Evolutionary conservation across 129 eudicot species (phyloP), one percentile per base, ranked within the genome.

Genomic region (Helianthus annuus): DNA sequence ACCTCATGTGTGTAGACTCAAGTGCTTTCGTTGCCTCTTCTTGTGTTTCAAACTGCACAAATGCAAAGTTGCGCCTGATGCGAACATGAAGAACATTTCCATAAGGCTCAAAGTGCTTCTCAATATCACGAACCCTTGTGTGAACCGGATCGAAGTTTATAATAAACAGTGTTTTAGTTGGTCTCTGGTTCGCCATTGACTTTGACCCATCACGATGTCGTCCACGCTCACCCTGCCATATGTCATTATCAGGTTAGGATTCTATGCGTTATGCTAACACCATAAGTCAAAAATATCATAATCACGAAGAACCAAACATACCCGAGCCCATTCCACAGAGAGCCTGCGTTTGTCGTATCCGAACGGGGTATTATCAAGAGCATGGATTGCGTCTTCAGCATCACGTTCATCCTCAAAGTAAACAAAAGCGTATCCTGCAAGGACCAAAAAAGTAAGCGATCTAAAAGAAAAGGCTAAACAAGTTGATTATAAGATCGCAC

Each of bases 311-410:
- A 6, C 15, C 5, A 72, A 13, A 68, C 76, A 38, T 74, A 94
- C 98, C 96, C 84, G 83, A 7, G 97, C 97, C 98, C 98, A 94
- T 74, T 94, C 97, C 40, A 94, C 96, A 0, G 98, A 87, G 64
- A 94, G 74, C 65, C 67, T 87, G 61, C 96, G 96, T 80, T 79
- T 79, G 76, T 86, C 98, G 69, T 88, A 81, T n/a, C 98, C 98
- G 79, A 94, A 94, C 5, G 97, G 89, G n/a, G 64, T 17, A 62
- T 88, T 81, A 81, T 94, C 96, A 70, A 94, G 93, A 72, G 79
- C 79, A 36, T 82, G 93, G 70, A 94, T 94, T 15, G 97, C 96
- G 78, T 94, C 98, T 70, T 83, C 85, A 7, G 96, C 98, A 79
- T 94, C 98, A 60, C 96, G 98, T 49, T 94, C 98, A 66, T 90